Conservation (phyloP, 768 basidiomycete species). For the Hypholoma fasciculare region DNA sequence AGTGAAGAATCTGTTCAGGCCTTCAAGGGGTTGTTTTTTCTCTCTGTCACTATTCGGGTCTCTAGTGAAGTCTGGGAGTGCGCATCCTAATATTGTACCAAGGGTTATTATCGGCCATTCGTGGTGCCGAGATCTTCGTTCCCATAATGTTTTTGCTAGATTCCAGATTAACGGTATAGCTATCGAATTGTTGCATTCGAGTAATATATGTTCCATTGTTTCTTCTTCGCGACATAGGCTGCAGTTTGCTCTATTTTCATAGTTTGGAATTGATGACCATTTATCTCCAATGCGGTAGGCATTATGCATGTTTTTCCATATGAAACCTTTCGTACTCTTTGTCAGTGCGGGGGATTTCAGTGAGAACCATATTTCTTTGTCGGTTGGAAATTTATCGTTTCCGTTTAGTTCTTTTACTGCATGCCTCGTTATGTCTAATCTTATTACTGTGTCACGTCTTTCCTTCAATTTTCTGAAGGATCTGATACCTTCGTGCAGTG, state of each 20-base stretch:
- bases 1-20: neutral
- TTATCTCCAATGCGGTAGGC: constrained; percentile 11
- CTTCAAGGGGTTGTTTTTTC: neutral
- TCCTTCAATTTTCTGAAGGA: too few species aligned
- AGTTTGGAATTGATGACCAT: neutral
- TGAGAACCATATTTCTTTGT: constrained; percentile 11
- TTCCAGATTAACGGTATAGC: constrained; percentile 1
- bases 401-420: neutral
- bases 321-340: constrained; percentile 8
- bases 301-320: constrained; percentile 19
- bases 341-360: constrained; percentile 5
- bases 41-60: neutral
- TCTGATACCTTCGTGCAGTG: neutral
- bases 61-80: neutral
- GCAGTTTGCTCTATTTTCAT: constrained; percentile 9
- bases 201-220: constrained; percentile 16
- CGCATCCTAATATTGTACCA: constrained; percentile 1
- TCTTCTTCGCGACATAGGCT: constrained; percentile 9
- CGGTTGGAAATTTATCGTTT: neutral
- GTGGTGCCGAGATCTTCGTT: neutral
- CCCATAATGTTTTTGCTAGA: constrained; percentile 7
- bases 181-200: constrained; percentile 4
- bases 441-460: neutral
- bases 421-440: neutral
- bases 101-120: neutral